A percentile compares a stretch with the other conserved stretches of the same genome.
These are phyloP conservation scores for Cenchrus fungigraminus DNA, from an alignment of 176 grass and related monocot species.

Conservation along the genomic window DNA sequence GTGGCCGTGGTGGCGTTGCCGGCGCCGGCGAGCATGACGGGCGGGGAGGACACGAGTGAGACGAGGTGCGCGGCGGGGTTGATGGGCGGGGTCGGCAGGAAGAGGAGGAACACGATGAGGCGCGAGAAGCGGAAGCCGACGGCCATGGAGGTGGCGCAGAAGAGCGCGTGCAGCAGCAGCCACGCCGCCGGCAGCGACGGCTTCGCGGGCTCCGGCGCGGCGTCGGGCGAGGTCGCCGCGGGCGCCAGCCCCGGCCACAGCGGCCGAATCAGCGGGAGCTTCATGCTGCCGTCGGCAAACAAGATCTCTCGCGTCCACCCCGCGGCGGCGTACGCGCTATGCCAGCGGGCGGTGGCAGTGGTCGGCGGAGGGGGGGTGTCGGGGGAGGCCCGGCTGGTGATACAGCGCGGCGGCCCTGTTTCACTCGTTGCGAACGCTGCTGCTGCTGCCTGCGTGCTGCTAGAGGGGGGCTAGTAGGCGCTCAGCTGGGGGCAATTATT, in stretches of 20 bases:
- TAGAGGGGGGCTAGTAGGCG: too few species aligned
- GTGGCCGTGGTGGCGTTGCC: constrained; percentile 59
- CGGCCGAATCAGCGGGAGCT: constrained; percentile 49
- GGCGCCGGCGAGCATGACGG: constrained; percentile 38
- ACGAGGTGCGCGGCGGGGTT: constrained; percentile 38
- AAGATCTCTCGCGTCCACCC: neutral
- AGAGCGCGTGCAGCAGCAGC: constrained; percentile 83
- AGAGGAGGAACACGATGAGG: constrained; percentile 87
- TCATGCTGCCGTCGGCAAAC: constrained; percentile 15
- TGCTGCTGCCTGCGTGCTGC: neutral
- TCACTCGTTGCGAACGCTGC: neutral
- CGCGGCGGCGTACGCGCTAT: neutral
- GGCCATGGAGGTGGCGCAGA: constrained; percentile 79
- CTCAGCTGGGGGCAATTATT: constrained; percentile 32
- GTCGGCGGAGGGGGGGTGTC: constrained; percentile 19
- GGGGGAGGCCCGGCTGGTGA: neutral
- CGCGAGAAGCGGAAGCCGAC: constrained; percentile 96
- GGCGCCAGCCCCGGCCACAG: constrained; percentile 28
- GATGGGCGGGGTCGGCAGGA: constrained; percentile 63
- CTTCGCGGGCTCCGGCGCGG: constrained; percentile 25
- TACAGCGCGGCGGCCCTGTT: neutral
- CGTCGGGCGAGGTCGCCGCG: constrained; percentile 6
- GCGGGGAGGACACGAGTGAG: constrained; percentile 46
- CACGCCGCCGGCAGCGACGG: constrained; percentile 54
- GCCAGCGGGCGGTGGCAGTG: neutral